Conservation (phyloP, 2,329 filamentous ascomycete species). For the Pseudogymnoascus sp. region DNA sequence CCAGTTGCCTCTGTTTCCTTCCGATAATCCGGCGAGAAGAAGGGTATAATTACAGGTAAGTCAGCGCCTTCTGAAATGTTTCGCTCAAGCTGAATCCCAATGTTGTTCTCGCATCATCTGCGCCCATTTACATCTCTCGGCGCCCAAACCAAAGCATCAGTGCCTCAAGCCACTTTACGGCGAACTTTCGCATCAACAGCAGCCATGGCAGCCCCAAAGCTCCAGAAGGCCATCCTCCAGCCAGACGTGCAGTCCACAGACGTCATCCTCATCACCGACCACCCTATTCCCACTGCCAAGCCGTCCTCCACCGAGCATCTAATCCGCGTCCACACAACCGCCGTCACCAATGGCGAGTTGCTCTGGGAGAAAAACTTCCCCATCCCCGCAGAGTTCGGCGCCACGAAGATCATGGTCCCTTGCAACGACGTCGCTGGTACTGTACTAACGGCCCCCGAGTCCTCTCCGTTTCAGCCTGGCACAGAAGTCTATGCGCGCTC, state of each 20-base stretch:
- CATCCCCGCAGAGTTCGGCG: conserved; percentile 11
- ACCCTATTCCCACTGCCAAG: conserved; percentile 20
- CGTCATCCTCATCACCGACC: conserved; percentile 10
- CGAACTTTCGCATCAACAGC: background rate
- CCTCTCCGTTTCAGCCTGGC: conserved; percentile 31
- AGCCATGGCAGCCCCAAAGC: background rate
- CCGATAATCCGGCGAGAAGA: background rate
- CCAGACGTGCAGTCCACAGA: conserved; percentile 11
- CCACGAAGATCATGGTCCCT: conserved; percentile 27
- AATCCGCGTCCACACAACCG: conserved; percentile 32
- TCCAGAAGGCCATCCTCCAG: conserved; percentile 2
- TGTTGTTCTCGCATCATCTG: background rate
- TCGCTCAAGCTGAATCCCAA: background rate
- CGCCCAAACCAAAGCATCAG: background rate
- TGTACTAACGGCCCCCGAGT: conserved; percentile 28
- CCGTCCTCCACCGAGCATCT: conserved; percentile 28
- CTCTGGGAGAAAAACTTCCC: conserved; percentile 32
- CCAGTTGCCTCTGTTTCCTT: background rate
- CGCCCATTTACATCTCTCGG: background rate
- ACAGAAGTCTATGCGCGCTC: conserved; percentile 32
- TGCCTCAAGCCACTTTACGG: background rate
- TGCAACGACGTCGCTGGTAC: conserved; percentile 35
- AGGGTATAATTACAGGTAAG: background rate
- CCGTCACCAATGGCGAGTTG: conserved; percentile 36
- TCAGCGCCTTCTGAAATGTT: background rate